Evolutionary conservation across 306 rosid genomes (phyloP).

Genomic region (Prinsepia uniflora): DNA sequence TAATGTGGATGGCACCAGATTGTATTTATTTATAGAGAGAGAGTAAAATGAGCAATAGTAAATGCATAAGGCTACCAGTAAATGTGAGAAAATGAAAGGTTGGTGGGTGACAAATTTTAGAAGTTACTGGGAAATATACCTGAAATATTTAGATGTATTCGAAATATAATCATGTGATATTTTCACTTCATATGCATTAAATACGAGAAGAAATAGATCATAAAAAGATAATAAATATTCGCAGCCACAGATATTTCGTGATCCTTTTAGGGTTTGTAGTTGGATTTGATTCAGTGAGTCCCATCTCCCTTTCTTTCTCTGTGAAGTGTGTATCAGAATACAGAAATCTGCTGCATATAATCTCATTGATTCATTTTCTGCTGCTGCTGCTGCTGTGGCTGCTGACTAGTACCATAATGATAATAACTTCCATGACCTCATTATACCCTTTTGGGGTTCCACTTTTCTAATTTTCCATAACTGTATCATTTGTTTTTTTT

Average conservation of each 20-base stretch:
- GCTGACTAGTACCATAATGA: neutral
- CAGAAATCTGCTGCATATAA: slow-evolving; percentile 20
- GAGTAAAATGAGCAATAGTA: neutral
- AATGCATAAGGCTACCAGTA: neutral
- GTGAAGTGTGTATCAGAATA: slow-evolving; percentile 20
- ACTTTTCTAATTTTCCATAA: too few relatives aligned
- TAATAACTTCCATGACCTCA: neutral
- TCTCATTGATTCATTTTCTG: slow-evolving; percentile 4
- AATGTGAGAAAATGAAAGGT: slow-evolving; percentile 25
- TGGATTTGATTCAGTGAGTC: slow-evolving; percentile 56
- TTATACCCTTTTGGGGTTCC: neutral
- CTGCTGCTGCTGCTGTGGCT: neutral
- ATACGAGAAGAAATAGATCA: slow-evolving; percentile 13
- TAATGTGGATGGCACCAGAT: slow-evolving; percentile 3
- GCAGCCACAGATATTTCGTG: slow-evolving; percentile 65
- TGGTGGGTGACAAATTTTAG: slow-evolving; percentile 51
- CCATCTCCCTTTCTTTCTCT: neutral
- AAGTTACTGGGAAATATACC: slow-evolving; percentile 18
- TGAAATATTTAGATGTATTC: too few relatives aligned
- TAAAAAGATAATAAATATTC: slow-evolving; percentile 29
- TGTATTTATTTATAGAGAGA: slow-evolving; percentile 20
- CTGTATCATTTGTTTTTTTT: too few relatives aligned
- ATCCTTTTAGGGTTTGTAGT: slow-evolving; percentile 67
- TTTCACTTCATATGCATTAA: too few relatives aligned
- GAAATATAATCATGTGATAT: too few relatives aligned